phyloP scores from a whole-genome alignment of 371 early-diverging fungal species.

The Mortierella sp. region DNA sequence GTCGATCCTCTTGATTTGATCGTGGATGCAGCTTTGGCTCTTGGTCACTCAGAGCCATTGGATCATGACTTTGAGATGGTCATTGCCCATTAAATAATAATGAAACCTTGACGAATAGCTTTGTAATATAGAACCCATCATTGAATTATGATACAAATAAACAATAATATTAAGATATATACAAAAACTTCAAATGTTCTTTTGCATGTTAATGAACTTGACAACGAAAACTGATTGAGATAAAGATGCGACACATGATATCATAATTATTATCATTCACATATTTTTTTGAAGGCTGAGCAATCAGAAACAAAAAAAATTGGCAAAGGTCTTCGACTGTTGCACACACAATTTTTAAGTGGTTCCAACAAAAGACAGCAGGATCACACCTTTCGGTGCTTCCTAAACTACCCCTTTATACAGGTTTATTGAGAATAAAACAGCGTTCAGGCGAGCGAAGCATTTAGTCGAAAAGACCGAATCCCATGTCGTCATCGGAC shows the following conservation, averaged over 20 bases:
- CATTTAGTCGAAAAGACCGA: constrained; percentile 87
- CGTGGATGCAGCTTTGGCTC: constrained; percentile 28
- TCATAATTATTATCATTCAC: too few species aligned
- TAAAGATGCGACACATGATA: too few species aligned
- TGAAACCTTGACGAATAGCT: too few species aligned
- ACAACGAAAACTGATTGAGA: too few species aligned
- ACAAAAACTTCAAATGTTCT: background rate
- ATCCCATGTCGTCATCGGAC: constrained; percentile 86
- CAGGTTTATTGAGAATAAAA: constrained; percentile 34
- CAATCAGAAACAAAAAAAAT: too few species aligned
- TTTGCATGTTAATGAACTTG: too few species aligned
- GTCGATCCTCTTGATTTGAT: constrained; percentile 35
- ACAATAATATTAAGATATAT: background rate
- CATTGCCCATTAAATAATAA: constrained; percentile 14
- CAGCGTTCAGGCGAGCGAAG: constrained; percentile 16
- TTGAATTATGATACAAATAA: background rate
- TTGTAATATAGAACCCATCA: background rate
- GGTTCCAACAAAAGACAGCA: constrained; percentile 52
- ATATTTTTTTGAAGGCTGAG: too few species aligned
- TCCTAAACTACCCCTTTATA: constrained; percentile 28
- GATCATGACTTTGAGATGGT: constrained; percentile 49
- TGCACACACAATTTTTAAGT: too few species aligned
- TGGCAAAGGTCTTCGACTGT: too few species aligned
- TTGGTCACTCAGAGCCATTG: constrained; percentile 9
- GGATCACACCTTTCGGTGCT: constrained; percentile 48